These are phyloP conservation scores for Acanthamoeba lenticulata DNA, from an alignment of 208 protist species.

Conservation along the genomic window DNA sequence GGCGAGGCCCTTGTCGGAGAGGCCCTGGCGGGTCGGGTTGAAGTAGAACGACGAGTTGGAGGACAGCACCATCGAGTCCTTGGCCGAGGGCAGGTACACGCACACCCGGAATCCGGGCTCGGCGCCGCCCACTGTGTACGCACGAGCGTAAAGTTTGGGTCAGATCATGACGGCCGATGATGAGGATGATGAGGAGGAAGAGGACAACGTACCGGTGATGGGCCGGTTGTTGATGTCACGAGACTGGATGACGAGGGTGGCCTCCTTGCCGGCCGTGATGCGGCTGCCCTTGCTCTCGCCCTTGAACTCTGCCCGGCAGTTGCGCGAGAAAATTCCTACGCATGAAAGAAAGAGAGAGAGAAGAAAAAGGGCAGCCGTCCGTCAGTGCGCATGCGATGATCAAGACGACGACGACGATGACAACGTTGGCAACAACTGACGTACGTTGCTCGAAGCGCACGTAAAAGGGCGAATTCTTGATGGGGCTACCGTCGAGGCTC, in stretches of 20 bases:
- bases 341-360: not conserved
- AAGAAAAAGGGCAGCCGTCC: not conserved
- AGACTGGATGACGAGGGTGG: constrained; percentile 12
- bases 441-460: constrained; percentile 6
- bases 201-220: not conserved
- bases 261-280: constrained; percentile 5
- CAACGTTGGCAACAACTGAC: not conserved
- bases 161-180: not conserved
- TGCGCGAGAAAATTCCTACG: not conserved
- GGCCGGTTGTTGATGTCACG: constrained; percentile 29
- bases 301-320: not conserved
- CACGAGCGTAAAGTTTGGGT: not conserved
- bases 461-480: constrained; percentile 27
- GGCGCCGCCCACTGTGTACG: not conserved
- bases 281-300: not conserved
- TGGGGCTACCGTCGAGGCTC: constrained; percentile 3
- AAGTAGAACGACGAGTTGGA: not conserved
- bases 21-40: not conserved
- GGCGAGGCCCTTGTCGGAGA: not conserved
- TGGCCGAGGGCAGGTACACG: not conserved
- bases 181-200: not conserved
- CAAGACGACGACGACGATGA: not conserved
- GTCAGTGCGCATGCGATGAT: not conserved
- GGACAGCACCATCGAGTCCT: not conserved
- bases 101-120: not conserved